Base-by-base conservation (phyloP, 768 basidiomycete species). In the Tricholomella constricta region DNA sequence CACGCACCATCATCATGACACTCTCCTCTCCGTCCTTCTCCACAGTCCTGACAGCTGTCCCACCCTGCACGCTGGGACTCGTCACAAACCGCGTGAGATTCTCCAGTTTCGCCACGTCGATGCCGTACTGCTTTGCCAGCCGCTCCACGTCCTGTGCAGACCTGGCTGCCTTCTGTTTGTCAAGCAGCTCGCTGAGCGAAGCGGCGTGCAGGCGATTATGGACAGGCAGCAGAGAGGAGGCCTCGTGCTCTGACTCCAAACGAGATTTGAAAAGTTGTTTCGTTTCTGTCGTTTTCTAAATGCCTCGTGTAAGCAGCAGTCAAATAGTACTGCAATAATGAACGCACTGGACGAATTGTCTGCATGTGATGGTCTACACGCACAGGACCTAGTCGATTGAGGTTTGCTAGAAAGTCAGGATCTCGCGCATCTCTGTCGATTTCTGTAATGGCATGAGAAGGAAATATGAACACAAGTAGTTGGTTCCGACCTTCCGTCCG, bases 371-470 rank as follows among this genome's bases (percentile, higher is more conserved):
- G 85, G 60, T 89, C 82, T 11, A 92, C 88, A 27, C 72, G 74
- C 20, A 91, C 90, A 11, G 80, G 83, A 1, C 89, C 89, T 2
- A 93, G 72, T 32, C 68, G 73, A 58, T 58, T 79, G 45, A 94
- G 69, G 58, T 88, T 90, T 31, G 80, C 74, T 59, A 88, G 65
- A 45, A 92, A 80, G 23, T 90, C 80, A 1, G 88, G 87, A 61
- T 94, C 89, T 49, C 72, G 75, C n/a, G 82, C 77, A 59, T 93
- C 89, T 48, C 63, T 69, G 49, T 82, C 75, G 60, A 89, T 83
- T 7, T 72, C 88, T 89, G 58, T 12, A 48, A 41, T 53, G 44
- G 34, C 41, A 38, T 50, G 27, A 23, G 22, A 22, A 52, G 42
- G 27, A 43, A 35, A 22, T 42, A 31, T 38, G 14, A 47, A 6